phyloP scores from a whole-genome alignment of 352 stramenopile species.

The Pythium aristosporum region DNA sequence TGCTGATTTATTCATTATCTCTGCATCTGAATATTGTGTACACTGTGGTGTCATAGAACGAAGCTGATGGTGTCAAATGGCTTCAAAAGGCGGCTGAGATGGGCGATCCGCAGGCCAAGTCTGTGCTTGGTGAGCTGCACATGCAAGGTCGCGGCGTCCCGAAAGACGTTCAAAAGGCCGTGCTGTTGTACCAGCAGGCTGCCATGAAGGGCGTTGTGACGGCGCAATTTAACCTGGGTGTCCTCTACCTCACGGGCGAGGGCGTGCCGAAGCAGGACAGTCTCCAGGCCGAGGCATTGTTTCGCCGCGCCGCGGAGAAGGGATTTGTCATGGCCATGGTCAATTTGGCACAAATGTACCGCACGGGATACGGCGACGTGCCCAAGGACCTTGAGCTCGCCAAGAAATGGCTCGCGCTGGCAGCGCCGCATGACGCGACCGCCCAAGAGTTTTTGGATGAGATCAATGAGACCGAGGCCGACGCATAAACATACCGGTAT shows the following conservation, averaged over 20 bases:
- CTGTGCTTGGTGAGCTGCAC: constrained; percentile 69
- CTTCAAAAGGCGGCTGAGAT: constrained; percentile 71
- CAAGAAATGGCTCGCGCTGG: constrained; percentile 73
- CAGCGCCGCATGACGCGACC: constrained; percentile 70
- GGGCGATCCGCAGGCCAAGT: constrained; percentile 74
- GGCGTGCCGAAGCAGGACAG: constrained; percentile 47
- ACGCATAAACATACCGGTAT: background rate
- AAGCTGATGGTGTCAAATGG: constrained; percentile 66
- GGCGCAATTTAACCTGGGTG: constrained; percentile 80
- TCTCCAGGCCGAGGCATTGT: constrained; percentile 68
- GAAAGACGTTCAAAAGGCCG: constrained; percentile 49
- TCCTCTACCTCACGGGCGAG: constrained; percentile 67
- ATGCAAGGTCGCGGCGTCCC: constrained; percentile 58
- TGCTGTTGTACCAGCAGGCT: constrained; percentile 73
- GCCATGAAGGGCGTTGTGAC: constrained; percentile 52
- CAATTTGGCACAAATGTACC: constrained; percentile 86
- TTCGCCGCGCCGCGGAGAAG: constrained; percentile 69
- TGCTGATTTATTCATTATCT: background rate
- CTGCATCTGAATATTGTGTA: background rate
- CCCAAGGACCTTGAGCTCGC: constrained; percentile 59
- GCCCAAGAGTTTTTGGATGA: constrained; percentile 70
- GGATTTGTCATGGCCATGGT: constrained; percentile 88
- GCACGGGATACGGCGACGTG: constrained; percentile 62
- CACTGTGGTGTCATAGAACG: constrained; percentile 41
- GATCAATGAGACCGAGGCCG: constrained; percentile 22